Base-by-base conservation (phyloP, 2,329 filamentous ascomycete genomes). In the Aspergillus jensenii region DNA sequence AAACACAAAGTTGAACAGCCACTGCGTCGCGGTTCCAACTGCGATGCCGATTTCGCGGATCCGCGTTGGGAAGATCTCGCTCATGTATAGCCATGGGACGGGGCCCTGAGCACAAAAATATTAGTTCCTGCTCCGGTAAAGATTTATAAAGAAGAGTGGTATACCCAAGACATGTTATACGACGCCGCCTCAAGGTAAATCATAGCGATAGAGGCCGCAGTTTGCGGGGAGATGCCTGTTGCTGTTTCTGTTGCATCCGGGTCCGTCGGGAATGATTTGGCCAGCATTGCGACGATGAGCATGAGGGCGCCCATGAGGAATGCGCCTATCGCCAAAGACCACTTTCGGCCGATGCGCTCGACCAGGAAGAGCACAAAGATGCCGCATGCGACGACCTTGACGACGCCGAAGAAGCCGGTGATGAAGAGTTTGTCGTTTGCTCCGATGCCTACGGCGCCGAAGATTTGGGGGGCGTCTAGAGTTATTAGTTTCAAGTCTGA, bases 231-330 rank as follows among this genome's bases (percentile, higher is more conserved):
- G 39, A 64, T 59, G 1, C 49, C 49, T 0, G 79, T 73, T 1
- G 75, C 59, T 27, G 61, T 58, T 4, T 43, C 49, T 0, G 79
- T 73, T 1, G 76, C 59, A 2, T 70, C 65, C 5, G 66, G 50
- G 21, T 73, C 62, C 0, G 76, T 74, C 1, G 79, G 79, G 47
- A 78, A 73, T 2, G 71, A 77, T 21, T 76, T 74, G 23, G 79
- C 76, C 6, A 83, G 70, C 8, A 78, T 69, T 1, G 76, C 77
- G 14, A 82, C 77, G 48, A 82, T 79, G 52, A 84, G 74, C 79
- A 83, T 82, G 62, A 79, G 81, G 3, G 67, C 63, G 11, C 77
- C 79, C 81, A 84, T 83, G 35, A 79, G 70, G 23, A 78, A 74
- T 1, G 80, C 77, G 2, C 80, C 80, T 4, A 70, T 67, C 7